Evolutionary conservation across 768 basidiomycete species (phyloP).

Genomic region (Filobasidium wieringae): DNA sequence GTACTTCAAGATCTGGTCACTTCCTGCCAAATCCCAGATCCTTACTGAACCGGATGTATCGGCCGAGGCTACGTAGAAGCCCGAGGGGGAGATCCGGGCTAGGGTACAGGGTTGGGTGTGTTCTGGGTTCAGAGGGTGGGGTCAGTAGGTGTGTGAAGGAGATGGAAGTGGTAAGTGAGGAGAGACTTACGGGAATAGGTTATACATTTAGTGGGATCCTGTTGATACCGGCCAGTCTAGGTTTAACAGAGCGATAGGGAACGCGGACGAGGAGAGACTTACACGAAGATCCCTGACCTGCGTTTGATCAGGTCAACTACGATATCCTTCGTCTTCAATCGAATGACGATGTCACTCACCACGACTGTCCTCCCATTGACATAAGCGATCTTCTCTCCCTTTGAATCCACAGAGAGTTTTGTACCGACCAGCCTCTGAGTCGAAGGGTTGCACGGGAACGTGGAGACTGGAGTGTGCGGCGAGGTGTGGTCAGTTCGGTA

Average conservation of each 20-base stretch:
- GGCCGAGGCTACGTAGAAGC: slow-evolving; percentile 88
- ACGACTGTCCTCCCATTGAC: slow-evolving; percentile 72
- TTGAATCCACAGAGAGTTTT: slow-evolving; percentile 52
- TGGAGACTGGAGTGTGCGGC: slow-evolving; percentile 16
- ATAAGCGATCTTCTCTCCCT: slow-evolving; percentile 72
- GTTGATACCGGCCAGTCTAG: not conserved
- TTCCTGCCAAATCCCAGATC: slow-evolving; percentile 63
- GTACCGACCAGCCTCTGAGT: slow-evolving; percentile 59
- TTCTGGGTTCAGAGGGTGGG: too few relatives aligned
- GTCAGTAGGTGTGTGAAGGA: not conserved
- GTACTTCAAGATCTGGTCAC: slow-evolving; percentile 63
- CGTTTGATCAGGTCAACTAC: not conserved
- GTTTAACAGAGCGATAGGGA: not conserved
- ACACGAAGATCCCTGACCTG: slow-evolving; percentile 79
- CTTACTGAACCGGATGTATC: slow-evolving; percentile 69
- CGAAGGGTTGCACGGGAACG: slow-evolving; percentile 56
- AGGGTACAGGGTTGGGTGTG: slow-evolving; percentile 77
- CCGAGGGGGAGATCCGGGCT: slow-evolving; percentile 81
- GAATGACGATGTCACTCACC: slow-evolving; percentile 46
- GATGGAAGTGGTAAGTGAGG: not conserved
- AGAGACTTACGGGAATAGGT: slow-evolving; percentile 47
- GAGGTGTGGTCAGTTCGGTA: not conserved
- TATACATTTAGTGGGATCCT: slow-evolving; percentile 57
- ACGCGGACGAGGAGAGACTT: too few relatives aligned
- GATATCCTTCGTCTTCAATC: slow-evolving; percentile 8